These are phyloP conservation scores for Beauveria brongniartii DNA, from an alignment of 2,329 filamentous ascomycete species.

Conservation along the genomic window DNA sequence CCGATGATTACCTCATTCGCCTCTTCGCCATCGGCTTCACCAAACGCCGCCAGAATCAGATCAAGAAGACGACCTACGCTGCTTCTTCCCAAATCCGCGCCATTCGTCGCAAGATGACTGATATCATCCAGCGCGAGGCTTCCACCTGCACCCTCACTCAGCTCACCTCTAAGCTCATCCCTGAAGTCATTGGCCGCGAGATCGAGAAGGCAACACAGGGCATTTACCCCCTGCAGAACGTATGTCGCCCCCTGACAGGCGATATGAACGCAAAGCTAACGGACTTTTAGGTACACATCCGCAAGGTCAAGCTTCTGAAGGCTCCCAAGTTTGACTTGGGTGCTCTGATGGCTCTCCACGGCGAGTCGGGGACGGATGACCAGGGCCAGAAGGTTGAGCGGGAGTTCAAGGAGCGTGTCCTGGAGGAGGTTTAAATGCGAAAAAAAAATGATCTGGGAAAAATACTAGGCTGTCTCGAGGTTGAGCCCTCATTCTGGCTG, in stretches of 20 bases:
- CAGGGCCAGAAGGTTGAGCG: slow-evolving; percentile 97
- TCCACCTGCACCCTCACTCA: slow-evolving; percentile 89
- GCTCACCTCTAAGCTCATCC: slow-evolving; percentile 97
- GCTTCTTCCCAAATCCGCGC: slow-evolving; percentile 93
- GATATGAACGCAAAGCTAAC: neutral
- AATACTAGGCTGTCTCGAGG: slow-evolving; percentile 7
- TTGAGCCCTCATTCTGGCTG: slow-evolving; percentile 21
- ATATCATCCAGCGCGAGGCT: slow-evolving; percentile 97
- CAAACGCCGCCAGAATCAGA: slow-evolving; percentile 98
- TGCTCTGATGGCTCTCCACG: slow-evolving; percentile 90
- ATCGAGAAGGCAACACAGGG: slow-evolving; percentile 99
- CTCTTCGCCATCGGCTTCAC: slow-evolving; percentile 99
- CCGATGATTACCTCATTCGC: slow-evolving; percentile 98
- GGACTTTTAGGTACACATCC: slow-evolving; percentile 80
- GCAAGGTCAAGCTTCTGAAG: slow-evolving; percentile 99
- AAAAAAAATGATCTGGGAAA: slow-evolving; percentile 11
- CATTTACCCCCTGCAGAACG: slow-evolving; percentile 99
- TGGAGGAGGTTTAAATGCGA: slow-evolving; percentile 77
- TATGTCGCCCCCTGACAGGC: slow-evolving; percentile 38
- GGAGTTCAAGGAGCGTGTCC: slow-evolving; percentile 98
- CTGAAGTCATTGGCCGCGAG: slow-evolving; percentile 98
- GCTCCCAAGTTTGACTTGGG: slow-evolving; percentile 98
- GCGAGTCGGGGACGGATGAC: slow-evolving; percentile 93
- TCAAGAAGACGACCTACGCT: slow-evolving; percentile 99
- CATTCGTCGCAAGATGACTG: slow-evolving; percentile 99